Evolutionary conservation across 768 basidiomycete species (phyloP), one percentile per base, ranked within the genome.

Genomic region (Boletus tylopilopsis): DNA sequence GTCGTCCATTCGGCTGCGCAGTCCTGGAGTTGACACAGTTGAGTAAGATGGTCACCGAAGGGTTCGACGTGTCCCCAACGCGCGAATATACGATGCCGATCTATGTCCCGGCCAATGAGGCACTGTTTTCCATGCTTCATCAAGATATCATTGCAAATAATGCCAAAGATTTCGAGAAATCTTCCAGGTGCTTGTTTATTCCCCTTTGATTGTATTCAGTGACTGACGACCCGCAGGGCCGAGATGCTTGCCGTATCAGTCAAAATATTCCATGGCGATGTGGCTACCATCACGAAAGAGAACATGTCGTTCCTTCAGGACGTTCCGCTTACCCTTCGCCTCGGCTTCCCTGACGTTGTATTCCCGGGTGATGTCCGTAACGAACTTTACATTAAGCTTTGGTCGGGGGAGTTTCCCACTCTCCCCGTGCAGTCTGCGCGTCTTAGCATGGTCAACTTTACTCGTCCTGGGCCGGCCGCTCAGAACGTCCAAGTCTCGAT

Each of bases 281-380:
- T 81, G 0, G 64, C 73, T 34, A 83, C 81, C 1, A 81, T 96
- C 56, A 76, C 90, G 15, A 80, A 78, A 48, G 92, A 95, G 66
- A 92, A 95, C 64, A 84, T 87, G 23, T 85, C 87, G 2, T 70
- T 94, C 16, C 74, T 97, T 21, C 84, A 87, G 51, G 90, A 87
- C 56, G 79, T 82, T 9, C 88, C 94, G 0, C 78, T 85, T 39
- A 94, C 93, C 2, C 71, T 87, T 12, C 87, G 92, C 4, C 82
- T 98, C 29, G 93, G 93, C 25, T 98, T 98, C 64, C 90, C 95
- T 0, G 95, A 98, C 57, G 94, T 96, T 7, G 94, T 95, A 9
- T 94, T 94, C 63, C 94, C 94, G 4, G 90, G 89, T 7, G 87
- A 90, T 53, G 71, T 82, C n/a, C 84, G 95, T 15, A 97, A 98